phyloP scores from a whole-genome alignment of 306 rosid species.

The Castanea crenata region DNA sequence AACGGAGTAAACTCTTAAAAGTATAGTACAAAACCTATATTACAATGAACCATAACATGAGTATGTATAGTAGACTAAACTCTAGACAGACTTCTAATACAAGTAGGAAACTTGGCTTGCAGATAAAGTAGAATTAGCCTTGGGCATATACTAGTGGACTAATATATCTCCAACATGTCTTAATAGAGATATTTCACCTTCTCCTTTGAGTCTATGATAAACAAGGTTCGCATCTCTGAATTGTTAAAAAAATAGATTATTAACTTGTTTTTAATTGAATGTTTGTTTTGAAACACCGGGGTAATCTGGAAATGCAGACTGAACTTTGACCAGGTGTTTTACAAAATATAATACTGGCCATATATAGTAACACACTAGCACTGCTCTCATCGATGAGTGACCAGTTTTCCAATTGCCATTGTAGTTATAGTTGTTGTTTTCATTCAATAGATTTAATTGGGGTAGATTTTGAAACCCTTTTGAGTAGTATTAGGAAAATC shows the following conservation, averaged over 20 bases:
- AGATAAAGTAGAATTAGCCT: too few species aligned
- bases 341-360: background rate
- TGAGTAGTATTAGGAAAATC: background rate
- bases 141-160: too few species aligned
- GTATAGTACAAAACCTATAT: too few species aligned
- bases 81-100: too few species aligned
- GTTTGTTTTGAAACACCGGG: too few species aligned
- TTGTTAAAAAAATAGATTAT: background rate
- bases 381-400: too few species aligned
- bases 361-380: background rate
- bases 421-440: background rate
- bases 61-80: too few species aligned
- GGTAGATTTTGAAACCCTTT: background rate
- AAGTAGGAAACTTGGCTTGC: too few species aligned
- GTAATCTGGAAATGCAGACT: background rate
- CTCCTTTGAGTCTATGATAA: constrained; percentile 64
- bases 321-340: background rate
- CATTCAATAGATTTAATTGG: background rate
- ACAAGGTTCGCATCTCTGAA: constrained; percentile 62
- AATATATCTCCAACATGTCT: constrained; percentile 23
- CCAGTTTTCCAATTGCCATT: background rate
- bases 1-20: too few species aligned
- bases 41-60: too few species aligned
- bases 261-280: background rate
- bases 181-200: constrained; percentile 68